Conservation (phyloP, 345 rosid genomes). For the Brassica cretica region DNA sequence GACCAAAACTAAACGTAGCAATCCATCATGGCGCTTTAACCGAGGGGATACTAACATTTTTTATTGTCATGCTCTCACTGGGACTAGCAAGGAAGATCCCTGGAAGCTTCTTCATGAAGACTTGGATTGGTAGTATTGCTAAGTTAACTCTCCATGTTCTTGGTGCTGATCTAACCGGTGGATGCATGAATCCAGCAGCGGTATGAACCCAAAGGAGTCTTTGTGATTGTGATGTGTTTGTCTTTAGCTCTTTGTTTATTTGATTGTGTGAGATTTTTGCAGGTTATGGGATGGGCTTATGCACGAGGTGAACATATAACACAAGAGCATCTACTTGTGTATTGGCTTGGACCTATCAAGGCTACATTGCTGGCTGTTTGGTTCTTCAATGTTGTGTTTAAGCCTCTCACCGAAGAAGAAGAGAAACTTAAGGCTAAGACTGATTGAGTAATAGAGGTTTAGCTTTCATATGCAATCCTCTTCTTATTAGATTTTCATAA, state of each 20-base stretch:
- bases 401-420: constrained; percentile 46
- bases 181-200: constrained; percentile 91
- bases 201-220: constrained; percentile 44
- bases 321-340: constrained; percentile 86
- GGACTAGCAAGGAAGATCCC: constrained; percentile 70
- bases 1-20: constrained; percentile 72
- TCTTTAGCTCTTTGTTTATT: neutral
- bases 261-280: constrained; percentile 23
- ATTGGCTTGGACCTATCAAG: constrained; percentile 91
- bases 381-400: constrained; percentile 59
- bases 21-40: constrained; percentile 83
- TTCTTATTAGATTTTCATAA: constrained; percentile 1
- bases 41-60: constrained; percentile 80
- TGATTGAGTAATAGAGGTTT: constrained; percentile 40
- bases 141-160: constrained; percentile 90
- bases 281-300: constrained; percentile 99
- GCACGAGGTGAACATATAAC: constrained; percentile 94
- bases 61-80: constrained; percentile 63
- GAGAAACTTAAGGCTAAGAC: constrained; percentile 49
- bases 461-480: neutral
- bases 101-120: constrained; percentile 78
- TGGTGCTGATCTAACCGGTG: constrained; percentile 96
- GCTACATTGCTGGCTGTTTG: constrained; percentile 82
- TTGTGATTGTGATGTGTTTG: neutral
- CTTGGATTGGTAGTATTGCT: constrained; percentile 84